Evolutionary conservation across 768 basidiomycete species (phyloP).

Genomic region (Hericium rajendrae): DNA sequence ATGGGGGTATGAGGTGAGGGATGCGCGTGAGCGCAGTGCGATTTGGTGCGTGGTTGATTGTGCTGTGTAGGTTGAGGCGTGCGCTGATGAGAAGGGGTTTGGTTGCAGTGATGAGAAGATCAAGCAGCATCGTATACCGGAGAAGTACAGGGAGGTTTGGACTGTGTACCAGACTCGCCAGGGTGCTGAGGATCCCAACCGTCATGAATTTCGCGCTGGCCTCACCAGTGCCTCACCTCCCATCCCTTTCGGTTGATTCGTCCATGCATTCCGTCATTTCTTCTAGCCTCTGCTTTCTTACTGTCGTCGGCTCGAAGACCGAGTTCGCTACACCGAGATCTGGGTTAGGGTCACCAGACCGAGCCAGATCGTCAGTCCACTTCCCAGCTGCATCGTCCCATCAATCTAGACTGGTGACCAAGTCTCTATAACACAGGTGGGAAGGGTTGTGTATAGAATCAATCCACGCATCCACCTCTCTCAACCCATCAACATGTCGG

Average conservation of each 20-base stretch:
- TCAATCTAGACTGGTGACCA: no score
- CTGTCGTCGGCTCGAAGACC: background rate
- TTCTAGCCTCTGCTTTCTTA: background rate
- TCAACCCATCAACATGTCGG: background rate
- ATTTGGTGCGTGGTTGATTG: constrained; percentile 7
- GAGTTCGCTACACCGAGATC: background rate
- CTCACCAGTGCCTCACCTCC: no score
- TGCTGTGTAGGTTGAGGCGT: no score
- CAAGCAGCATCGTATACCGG: constrained; percentile 4
- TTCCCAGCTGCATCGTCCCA: no score
- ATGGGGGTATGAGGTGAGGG: constrained; percentile 9
- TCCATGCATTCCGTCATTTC: background rate
- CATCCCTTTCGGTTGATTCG: background rate
- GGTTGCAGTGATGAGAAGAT: constrained; percentile 12
- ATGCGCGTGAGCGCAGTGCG: constrained; percentile 4
- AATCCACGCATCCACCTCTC: no score
- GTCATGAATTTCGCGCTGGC: no score
- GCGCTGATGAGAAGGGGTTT: background rate
- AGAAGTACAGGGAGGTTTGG: constrained; percentile 9
- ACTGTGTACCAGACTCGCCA: background rate
- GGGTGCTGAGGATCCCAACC: background rate
- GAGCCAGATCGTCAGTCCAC: background rate
- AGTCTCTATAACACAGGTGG: no score
- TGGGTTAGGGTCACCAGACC: background rate
- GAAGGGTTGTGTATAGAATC: no score